Conservation (phyloP, 1,284 basidiomycete species). For the Boletus semigastroideus region DNA sequence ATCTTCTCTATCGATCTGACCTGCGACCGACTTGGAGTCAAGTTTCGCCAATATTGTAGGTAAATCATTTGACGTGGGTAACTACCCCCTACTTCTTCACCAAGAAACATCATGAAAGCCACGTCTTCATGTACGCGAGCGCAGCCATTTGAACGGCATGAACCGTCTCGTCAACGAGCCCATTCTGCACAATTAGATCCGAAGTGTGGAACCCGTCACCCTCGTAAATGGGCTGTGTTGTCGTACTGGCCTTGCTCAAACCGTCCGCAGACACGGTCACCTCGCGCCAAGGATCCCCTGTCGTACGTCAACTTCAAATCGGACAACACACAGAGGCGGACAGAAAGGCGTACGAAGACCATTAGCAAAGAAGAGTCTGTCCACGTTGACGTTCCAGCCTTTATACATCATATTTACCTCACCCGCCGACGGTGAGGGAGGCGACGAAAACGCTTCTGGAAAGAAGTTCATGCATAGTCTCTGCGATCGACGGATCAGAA, state of each 20-base stretch:
- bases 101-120: conserved; percentile 39
- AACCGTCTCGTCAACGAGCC: neutral
- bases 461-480: conserved; percentile 65
- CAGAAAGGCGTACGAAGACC: conserved; percentile 50
- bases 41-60: too few relatives aligned
- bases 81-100: too few relatives aligned
- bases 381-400: conserved; percentile 60
- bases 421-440: conserved; percentile 39
- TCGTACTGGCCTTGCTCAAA: neutral
- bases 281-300: neutral
- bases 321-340: neutral
- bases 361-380: conserved; percentile 68
- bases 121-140: conserved; percentile 42
- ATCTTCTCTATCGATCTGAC: too few relatives aligned
- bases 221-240: neutral
- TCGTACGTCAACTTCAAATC: neutral
- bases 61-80: too few relatives aligned
- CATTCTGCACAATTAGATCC: neutral
- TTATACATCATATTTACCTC: conserved; percentile 50
- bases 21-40: too few relatives aligned
- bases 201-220: neutral
- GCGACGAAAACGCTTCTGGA: conserved; percentile 50
- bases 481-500: conserved; percentile 30
- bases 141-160: neutral
- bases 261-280: neutral